A percentile compares a stretch with the other conserved stretches of the same genome.
These are phyloP conservation scores for Melastoma malabathricum DNA, from an alignment of 345 rosid genomes.

Conservation along the genomic window DNA sequence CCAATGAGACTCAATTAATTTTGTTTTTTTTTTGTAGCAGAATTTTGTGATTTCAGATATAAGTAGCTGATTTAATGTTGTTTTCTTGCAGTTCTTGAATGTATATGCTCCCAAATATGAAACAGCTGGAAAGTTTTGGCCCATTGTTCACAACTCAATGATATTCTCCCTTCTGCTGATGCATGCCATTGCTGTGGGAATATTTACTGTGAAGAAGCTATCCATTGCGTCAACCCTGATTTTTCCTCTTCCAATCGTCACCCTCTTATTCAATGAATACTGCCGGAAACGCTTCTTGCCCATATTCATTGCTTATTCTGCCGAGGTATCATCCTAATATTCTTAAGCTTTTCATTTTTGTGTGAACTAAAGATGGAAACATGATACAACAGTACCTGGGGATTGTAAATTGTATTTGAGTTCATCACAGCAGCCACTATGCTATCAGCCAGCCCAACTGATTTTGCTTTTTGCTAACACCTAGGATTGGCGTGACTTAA, in stretches of 20 bases:
- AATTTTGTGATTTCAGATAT: no score
- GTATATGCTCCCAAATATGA: constrained; percentile 81
- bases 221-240: constrained; percentile 52
- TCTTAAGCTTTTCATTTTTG: not conserved
- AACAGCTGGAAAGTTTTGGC: constrained; percentile 94
- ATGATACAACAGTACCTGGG: not conserved
- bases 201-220: constrained; percentile 70
- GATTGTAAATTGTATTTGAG: not conserved
- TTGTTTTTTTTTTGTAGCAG: no score
- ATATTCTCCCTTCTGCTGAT: constrained; percentile 80
- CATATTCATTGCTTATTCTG: constrained; percentile 55
- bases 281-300: constrained; percentile 95
- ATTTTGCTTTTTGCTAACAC: no score
- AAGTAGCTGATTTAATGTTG: no score
- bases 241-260: constrained; percentile 65
- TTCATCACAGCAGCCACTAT: no score
- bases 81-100: constrained; percentile 59
- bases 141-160: constrained; percentile 78
- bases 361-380: constrained; percentile 1
- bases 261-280: constrained; percentile 90
- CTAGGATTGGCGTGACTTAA: no score
- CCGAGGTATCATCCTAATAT: constrained; percentile 43
- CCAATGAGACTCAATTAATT: no score
- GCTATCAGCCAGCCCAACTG: no score
- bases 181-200: constrained; percentile 83